Evolutionary conservation across 2,329 filamentous ascomycete genomes (phyloP), one percentile per base, ranked within the genome.

Genomic region (Ophiostoma montium): DNA sequence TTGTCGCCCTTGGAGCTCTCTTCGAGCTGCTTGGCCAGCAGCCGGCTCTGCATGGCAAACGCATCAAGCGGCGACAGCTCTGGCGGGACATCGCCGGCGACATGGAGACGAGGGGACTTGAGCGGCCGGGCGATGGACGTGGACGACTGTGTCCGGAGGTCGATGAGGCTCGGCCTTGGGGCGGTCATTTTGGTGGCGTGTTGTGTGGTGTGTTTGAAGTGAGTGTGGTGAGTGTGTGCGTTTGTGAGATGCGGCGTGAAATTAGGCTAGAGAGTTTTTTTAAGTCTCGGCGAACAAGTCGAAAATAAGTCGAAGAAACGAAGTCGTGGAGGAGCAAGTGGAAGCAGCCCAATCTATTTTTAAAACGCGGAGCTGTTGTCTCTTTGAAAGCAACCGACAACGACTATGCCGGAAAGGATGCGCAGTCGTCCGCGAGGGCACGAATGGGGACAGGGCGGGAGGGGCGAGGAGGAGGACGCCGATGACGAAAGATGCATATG

Each of bases 21-120:
- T 63, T 95, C 83, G 53, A 98, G 78, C 65, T 94, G 84, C 66
- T 80, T 85, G 35, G 88, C 88, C 47, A 98, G 75, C 58, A 94
- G 69, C 51, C 90, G 82, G 58, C 89, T 94, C 62, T 96, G 90
- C 54, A 90, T 75, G 19, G 90, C 90, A 62, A 98, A 94, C 44
- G 90, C 90, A 72, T 98, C 92, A 55, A 98, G 76, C 11, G 92
- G 92, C 8, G 92, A 96, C 50, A 96, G 74, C 47, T 92, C 85
- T 5, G 92, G 92, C 18, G 92, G 90, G 1, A 84, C 76, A 58
- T 90, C 85, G 53, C 86, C 86, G 50, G 84, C 83, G 50, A 85
- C 73, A 63, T 88, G 83, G 52, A 87, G 69, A 53, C 84, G 80
- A 38, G 84, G 84, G n/a, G 84, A 88, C 55, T 74, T 71, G 32